Base-by-base conservation (phyloP, 257 asterid genomes). In the Ilex aquifolium region DNA sequence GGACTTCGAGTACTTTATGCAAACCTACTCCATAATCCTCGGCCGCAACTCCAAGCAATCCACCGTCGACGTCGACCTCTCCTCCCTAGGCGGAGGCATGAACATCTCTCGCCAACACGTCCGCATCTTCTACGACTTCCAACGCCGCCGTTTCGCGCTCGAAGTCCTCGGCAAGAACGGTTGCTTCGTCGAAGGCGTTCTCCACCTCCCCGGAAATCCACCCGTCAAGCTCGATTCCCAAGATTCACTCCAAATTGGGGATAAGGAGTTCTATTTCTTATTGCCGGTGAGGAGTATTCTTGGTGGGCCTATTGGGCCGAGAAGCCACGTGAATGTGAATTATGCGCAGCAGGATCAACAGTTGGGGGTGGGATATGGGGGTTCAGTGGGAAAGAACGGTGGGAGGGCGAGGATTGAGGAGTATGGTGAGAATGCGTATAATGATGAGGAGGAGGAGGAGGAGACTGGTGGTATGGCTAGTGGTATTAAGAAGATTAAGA, bases 101-200 rank as follows among this genome's bases (percentile, higher is more conserved):
- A 92, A 89, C 90, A 89, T 92, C 80, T 87, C 96, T 69, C 97
- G 97, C 70, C 95, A 89, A 84, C 99, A 92, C 76, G 99, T 97
- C 40, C 97, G 99, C 67, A 89, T 92, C 67, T 92, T 87, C 80
- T 89, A 92, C 79, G 99, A 92, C 74, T 92, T 92, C 78, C 95
- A 92, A 21, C 95, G 99, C 1, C 97, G 99, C 27, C 95, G 99
- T 44, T 92, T 92, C 61, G 99, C 99, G 36, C 90, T 92, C 32
- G 99, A 89, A 73, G 99, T 92, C 7, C 82, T 92, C 39, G 99
- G 99, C 0, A 92, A 89, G 66, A 92, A 92, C 49, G 99, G 99
- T 31, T 92, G 99, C 71, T 82, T 85, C 68, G 97, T 92, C 64
- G 99, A 92, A 66, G 91, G 97, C 13, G 99, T 92, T 0, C 95